Conservation (phyloP, 2,329 filamentous ascomycete species). For the Bimuria novae-zelandiae region DNA sequence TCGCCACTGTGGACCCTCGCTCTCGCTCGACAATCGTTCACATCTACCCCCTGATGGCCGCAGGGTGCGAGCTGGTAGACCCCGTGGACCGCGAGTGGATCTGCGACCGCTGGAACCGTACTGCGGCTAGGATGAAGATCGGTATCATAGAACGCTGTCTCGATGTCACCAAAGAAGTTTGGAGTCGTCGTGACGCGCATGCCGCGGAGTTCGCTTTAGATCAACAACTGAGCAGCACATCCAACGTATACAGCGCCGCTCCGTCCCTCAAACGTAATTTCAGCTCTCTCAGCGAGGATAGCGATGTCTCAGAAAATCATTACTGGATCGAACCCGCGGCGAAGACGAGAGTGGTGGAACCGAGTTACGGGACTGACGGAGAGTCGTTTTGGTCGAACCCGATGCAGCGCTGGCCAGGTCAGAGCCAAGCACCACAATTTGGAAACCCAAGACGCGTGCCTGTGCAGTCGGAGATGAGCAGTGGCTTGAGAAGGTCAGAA, state of each 20-base stretch:
- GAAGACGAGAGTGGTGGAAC: conserved; percentile 31
- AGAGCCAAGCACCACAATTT: conserved; percentile 1
- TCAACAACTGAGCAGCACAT: background rate
- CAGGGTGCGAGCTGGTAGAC: conserved; percentile 66
- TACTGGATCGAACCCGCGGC: conserved; percentile 23
- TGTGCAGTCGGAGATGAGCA: conserved; percentile 38
- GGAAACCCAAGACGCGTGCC: conserved; percentile 19
- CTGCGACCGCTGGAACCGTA: conserved; percentile 63
- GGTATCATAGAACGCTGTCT: conserved; percentile 69
- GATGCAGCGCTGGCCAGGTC: conserved; percentile 24
- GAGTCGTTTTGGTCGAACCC: conserved; percentile 25
- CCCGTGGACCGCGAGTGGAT: conserved; percentile 68
- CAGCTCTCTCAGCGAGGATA: conserved; percentile 24
- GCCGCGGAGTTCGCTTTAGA: conserved; percentile 35
- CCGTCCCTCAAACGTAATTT: conserved; percentile 30
- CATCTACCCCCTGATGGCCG: conserved; percentile 70
- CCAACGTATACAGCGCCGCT: conserved; percentile 14
- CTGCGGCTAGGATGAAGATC: conserved; percentile 66
- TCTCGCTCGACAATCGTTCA: conserved; percentile 70
- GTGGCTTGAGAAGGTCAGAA: conserved; percentile 15
- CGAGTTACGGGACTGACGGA: conserved; percentile 12
- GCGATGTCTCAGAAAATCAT: conserved; percentile 14
- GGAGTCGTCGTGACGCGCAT: conserved; percentile 64
- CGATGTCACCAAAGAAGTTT: conserved; percentile 69
- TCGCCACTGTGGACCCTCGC: conserved; percentile 66